phyloP scores from a whole-genome alignment of 441 rosid genomes.

The Gossypium schwendimanii region DNA sequence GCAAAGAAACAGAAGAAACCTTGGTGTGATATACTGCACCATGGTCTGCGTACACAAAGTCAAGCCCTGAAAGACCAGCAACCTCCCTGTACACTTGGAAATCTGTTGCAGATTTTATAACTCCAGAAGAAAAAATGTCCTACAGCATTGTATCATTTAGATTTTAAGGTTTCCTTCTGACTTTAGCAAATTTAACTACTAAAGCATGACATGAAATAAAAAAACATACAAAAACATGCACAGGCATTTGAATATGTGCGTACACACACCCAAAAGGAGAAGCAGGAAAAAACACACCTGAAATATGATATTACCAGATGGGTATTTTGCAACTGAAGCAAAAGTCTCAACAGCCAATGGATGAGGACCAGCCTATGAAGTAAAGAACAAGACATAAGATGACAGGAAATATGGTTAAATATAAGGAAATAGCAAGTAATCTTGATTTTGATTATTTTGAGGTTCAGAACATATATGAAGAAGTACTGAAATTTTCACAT shows the following conservation, averaged over 20 bases:
- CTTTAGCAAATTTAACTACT: slow-evolving; percentile 17
- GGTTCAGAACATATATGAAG: not conserved
- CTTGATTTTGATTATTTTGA: not conserved
- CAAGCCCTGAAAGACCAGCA: slow-evolving; percentile 96
- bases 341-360: slow-evolving; percentile 84
- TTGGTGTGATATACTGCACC: slow-evolving; percentile 93
- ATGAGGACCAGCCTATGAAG: slow-evolving; percentile 74
- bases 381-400: slow-evolving; percentile 17
- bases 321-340: slow-evolving; percentile 81
- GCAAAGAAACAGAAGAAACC: slow-evolving; percentile 33
- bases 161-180: slow-evolving; percentile 3
- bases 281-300: slow-evolving; percentile 44
- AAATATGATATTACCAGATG: slow-evolving; percentile 62
- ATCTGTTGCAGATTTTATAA: slow-evolving; percentile 79
- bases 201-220: slow-evolving; percentile 2
- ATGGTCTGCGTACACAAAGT: slow-evolving; percentile 80
- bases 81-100: slow-evolving; percentile 88
- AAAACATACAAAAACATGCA: not conserved
- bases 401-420: slow-evolving; percentile 2
- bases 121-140: slow-evolving; percentile 81
- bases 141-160: slow-evolving; percentile 34
- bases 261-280: slow-evolving; percentile 1
- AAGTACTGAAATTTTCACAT: not conserved
- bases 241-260: not conserved
- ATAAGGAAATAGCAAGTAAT: not conserved